Evolutionary conservation across 768 basidiomycete species (phyloP).

Genomic region (Hypsizygus marmoreus): DNA sequence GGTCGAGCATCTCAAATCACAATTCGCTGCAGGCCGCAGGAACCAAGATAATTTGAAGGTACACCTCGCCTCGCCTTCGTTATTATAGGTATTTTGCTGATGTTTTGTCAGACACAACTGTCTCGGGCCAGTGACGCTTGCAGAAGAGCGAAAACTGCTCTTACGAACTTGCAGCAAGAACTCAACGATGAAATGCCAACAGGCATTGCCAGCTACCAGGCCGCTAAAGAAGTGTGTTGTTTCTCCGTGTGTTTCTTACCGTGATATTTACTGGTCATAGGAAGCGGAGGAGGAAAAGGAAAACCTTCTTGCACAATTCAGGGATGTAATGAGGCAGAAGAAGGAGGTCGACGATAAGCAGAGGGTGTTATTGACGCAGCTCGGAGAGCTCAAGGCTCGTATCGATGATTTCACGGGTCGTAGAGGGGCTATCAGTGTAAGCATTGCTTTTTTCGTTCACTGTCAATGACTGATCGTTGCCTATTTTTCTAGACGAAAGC

Average conservation of each 20-base stretch:
- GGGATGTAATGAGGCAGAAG: slow-evolving; percentile 45
- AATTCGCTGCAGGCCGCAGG: slow-evolving; percentile 28
- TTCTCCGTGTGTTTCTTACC: background rate
- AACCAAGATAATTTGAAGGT: slow-evolving; percentile 37
- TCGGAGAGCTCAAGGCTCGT: slow-evolving; percentile 46
- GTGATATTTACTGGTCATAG: slow-evolving; percentile 31
- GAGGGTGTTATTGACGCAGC: slow-evolving; percentile 40
- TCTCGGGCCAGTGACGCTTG: slow-evolving; percentile 11
- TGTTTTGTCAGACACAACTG: slow-evolving; percentile 27
- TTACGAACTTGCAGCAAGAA: slow-evolving; percentile 53
- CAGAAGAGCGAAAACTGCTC: slow-evolving; percentile 22
- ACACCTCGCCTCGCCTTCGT: slow-evolving; percentile 6
- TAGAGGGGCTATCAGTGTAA: slow-evolving; percentile 46
- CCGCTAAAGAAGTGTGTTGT: slow-evolving; percentile 50
- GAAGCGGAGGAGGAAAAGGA: slow-evolving; percentile 57
- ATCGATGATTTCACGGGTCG: slow-evolving; percentile 54
- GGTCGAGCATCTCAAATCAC: slow-evolving; percentile 25
- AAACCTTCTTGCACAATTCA: slow-evolving; percentile 48
- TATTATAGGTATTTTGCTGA: background rate
- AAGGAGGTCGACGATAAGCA: slow-evolving; percentile 49
- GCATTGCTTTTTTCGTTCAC: slow-evolving; percentile 13
- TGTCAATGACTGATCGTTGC: background rate
- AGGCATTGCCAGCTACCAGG: slow-evolving; percentile 57
- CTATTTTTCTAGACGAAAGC: slow-evolving; percentile 45
- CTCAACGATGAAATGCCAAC: slow-evolving; percentile 71